A percentile compares a stretch with the other conserved stretches of the same genome.
Evolutionary conservation across 1,284 basidiomycete species (phyloP).

Genomic region (Golubevia sp.): DNA sequence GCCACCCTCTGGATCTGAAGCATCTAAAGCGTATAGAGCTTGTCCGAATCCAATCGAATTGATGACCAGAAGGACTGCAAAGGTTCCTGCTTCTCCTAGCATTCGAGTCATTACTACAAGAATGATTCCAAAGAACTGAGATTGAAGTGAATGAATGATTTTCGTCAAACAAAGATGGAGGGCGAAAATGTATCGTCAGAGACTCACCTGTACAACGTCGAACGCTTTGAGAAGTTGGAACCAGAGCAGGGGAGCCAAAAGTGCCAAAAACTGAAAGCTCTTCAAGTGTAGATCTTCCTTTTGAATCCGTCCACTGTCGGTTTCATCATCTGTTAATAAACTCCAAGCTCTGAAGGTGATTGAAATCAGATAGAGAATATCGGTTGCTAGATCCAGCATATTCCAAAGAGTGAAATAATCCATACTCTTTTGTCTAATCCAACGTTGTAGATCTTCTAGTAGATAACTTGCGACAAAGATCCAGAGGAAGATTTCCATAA

Average conservation of each 20-base stretch:
- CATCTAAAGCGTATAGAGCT: conserved; percentile 36
- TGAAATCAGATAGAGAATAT: conserved; percentile 25
- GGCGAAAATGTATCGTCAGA: too few relatives aligned
- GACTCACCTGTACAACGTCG: too few relatives aligned
- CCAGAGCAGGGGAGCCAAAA: conserved; percentile 45
- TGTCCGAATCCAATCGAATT: conserved; percentile 40
- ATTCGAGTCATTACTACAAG: conserved; percentile 41
- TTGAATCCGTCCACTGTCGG: too few relatives aligned
- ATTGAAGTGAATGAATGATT: too few relatives aligned
- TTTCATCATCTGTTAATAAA: too few relatives aligned
- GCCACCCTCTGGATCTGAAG: conserved; percentile 35
- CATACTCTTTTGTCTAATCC: conserved; percentile 39
- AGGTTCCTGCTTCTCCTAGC: conserved; percentile 32
- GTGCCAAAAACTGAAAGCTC: conserved; percentile 38
- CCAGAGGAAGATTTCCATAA: conserved; percentile 35
- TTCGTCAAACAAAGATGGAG: too few relatives aligned
- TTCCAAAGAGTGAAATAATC: conserved; percentile 37
- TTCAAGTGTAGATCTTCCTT: conserved; percentile 6
- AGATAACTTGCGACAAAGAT: conserved; percentile 39
- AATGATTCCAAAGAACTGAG: conserved; percentile 40
- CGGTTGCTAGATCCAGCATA: conserved; percentile 35
- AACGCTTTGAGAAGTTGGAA: conserved; percentile 36
- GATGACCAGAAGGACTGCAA: conserved; percentile 25
- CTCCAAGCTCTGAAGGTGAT: conserved; percentile 18
- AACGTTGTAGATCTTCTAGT: conserved; percentile 34